phyloP scores from a whole-genome alignment of 192 early-diverging fungal species.

The Entomortierella lignicola region DNA sequence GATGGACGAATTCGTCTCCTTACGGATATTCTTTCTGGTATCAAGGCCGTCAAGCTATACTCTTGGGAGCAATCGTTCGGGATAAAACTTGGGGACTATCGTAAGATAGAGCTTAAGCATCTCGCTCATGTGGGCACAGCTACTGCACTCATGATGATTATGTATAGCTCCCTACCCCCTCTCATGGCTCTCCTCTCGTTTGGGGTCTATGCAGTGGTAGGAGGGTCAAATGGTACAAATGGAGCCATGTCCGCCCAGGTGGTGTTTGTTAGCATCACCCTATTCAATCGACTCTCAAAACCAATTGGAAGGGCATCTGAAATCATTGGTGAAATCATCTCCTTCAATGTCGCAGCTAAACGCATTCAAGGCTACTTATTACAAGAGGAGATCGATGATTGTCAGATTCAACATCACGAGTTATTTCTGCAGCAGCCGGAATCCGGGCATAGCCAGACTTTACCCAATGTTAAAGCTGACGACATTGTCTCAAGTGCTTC shows the following conservation, averaged over 20 bases:
- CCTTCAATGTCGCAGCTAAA: constrained; percentile 11
- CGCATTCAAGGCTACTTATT: constrained; percentile 23
- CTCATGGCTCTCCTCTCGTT: constrained; percentile 32
- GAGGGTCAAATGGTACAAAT: constrained; percentile 9
- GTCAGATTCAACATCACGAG: constrained; percentile 11
- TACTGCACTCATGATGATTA: constrained; percentile 31
- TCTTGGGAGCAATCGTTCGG: constrained; percentile 35
- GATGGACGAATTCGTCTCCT: constrained; percentile 49
- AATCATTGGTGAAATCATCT: constrained; percentile 13
- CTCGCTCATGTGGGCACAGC: constrained; percentile 11
- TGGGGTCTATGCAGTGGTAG: constrained; percentile 16
- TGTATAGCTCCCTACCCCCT: constrained; percentile 27
- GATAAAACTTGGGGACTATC: constrained; percentile 3
- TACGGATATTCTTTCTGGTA: constrained; percentile 45
- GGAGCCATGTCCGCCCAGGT: constrained; percentile 21
- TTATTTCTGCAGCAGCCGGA: not conserved
- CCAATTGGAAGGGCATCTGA: constrained; percentile 25
- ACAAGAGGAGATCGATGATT: constrained; percentile 28
- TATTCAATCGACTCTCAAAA: constrained; percentile 20
- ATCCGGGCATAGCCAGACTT: not conserved
- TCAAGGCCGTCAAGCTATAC: constrained; percentile 57
- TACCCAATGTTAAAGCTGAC: no score
- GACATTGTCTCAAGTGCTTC: no score
- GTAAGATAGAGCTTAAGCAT: constrained; percentile 14
- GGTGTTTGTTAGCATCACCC: constrained; percentile 28